Percentiles rank a stretch among this genome's conserved stretches.
Evolutionary conservation across 176 grass and related monocot genomes (phyloP).

Genomic region (Guadua angustifolia): DNA sequence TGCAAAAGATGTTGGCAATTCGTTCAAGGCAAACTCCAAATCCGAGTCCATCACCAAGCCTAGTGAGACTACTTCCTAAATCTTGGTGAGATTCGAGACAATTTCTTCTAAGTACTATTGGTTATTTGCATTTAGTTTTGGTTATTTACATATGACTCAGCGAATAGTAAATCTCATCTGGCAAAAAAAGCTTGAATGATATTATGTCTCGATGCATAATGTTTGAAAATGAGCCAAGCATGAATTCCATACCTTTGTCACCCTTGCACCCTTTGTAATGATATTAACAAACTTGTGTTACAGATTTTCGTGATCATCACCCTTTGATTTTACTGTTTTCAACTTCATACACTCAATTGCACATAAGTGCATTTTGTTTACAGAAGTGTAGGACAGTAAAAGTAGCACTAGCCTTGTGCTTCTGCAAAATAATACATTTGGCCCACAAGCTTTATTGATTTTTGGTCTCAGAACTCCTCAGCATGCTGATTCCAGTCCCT

Average conservation of each 20-base stretch:
- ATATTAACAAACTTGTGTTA: slow-evolving; percentile 9
- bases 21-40: too few relatives aligned
- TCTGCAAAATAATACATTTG: background rate
- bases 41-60: too few relatives aligned
- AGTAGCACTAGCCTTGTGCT: background rate
- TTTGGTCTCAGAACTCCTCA: background rate
- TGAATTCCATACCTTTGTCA: background rate
- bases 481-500: background rate
- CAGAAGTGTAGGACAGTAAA: too few relatives aligned
- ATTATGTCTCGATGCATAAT: background rate
- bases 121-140: too few relatives aligned
- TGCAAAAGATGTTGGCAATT: too few relatives aligned
- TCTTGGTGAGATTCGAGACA: too few relatives aligned
- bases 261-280: background rate
- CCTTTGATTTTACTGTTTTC: background rate
- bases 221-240: background rate
- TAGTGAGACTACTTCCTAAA: too few relatives aligned
- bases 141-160: too few relatives aligned
- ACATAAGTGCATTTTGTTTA: slow-evolving; percentile 5
- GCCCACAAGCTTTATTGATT: slow-evolving; percentile 19
- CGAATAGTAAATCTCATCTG: too few relatives aligned
- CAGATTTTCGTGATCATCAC: slow-evolving; percentile 9
- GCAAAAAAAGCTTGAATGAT: background rate
- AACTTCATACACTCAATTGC: background rate
- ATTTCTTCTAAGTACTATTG: too few relatives aligned